phyloP scores from a whole-genome alignment of 495 filamentous ascomycete species.

The Evernia prunastri region DNA sequence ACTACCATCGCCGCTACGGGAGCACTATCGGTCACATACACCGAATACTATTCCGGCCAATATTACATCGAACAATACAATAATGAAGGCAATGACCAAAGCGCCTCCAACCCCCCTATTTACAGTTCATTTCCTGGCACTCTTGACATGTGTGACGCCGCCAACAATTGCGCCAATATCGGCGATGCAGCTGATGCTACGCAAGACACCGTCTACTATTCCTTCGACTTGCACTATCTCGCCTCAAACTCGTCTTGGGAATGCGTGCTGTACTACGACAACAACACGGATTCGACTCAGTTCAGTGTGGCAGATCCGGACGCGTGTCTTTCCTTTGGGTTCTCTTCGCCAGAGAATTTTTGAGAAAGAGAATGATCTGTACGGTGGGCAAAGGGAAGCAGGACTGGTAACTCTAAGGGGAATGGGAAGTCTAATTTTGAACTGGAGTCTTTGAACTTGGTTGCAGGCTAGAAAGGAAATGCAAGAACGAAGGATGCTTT shows the following conservation, averaged over 20 bases:
- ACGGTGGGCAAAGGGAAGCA: not conserved
- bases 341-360: not conserved
- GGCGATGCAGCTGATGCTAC: not conserved
- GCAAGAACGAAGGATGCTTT: not conserved
- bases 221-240: not conserved
- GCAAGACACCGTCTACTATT: not conserved
- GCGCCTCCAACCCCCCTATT: not conserved
- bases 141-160: not conserved
- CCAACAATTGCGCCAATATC: not conserved
- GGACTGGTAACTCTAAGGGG: not conserved
- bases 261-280: not conserved
- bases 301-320: not conserved
- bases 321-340: not conserved
- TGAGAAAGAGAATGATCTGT: not conserved
- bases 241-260: not conserved
- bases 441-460: not conserved
- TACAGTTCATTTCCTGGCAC: not conserved
- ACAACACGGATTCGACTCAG: not conserved
- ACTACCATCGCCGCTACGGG: not conserved
- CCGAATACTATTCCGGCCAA: not conserved
- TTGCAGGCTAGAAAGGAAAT: not conserved
- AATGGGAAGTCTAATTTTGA: not conserved
- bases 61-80: not conserved
- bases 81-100: not conserved
- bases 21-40: not conserved